Evolutionary conservation across 179 eudicot species (phyloP).

Genomic region (Sideroxylon spinosum): DNA sequence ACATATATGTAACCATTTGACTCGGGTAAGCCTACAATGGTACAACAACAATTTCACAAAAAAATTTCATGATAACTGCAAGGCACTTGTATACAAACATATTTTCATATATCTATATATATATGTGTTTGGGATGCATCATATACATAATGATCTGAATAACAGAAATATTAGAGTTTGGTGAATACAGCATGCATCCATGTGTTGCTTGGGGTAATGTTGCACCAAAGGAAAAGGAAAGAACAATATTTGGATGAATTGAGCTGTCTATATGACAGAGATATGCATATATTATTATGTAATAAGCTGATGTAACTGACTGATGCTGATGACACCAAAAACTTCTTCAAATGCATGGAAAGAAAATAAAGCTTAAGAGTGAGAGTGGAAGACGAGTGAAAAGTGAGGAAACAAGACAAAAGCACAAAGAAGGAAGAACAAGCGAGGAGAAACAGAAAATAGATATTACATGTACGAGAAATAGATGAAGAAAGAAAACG

Average conservation of each 20-base stretch:
- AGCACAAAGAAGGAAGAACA: background rate
- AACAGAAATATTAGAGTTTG: background rate
- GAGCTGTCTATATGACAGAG: no score
- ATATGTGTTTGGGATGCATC: background rate
- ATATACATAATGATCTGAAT: background rate
- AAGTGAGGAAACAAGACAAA: background rate
- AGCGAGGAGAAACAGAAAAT: no score
- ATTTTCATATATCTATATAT: background rate
- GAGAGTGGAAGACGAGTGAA: background rate
- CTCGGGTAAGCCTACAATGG: conserved; percentile 59
- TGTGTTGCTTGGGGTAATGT: background rate
- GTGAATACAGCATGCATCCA: background rate
- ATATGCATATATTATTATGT: background rate
- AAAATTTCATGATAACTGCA: background rate
- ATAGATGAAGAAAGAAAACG: background rate
- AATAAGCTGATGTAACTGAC: background rate
- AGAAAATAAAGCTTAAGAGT: background rate
- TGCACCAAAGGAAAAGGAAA: no score
- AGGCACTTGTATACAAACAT: background rate
- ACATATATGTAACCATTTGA: conserved; percentile 84
- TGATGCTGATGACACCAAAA: no score
- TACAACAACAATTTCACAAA: background rate
- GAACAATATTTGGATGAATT: no score
- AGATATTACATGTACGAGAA: background rate
- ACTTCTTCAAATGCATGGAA: background rate